These are phyloP conservation scores for Naegleria lovaniensis DNA, from an alignment of 208 protist genomes.

Conservation along the genomic window DNA sequence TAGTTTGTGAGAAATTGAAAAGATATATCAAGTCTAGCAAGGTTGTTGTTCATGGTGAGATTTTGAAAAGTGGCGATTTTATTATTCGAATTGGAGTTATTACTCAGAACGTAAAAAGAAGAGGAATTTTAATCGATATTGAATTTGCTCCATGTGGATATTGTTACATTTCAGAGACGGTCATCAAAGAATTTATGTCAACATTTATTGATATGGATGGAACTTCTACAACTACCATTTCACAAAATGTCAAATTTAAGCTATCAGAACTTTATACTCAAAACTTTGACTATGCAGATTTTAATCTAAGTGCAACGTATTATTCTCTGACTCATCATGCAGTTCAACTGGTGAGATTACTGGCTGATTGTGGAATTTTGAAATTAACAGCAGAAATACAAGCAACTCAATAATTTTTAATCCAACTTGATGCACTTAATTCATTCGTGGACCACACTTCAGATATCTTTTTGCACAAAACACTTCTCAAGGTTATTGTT, in stretches of 20 bases:
- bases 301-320: neutral
- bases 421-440: too few relatives aligned
- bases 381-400: neutral
- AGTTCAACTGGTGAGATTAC: neutral
- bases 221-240: neutral
- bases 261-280: neutral
- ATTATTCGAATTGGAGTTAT: neutral
- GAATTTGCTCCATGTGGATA: neutral
- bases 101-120: neutral
- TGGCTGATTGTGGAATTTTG: neutral
- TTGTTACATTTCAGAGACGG: neutral
- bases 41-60: neutral
- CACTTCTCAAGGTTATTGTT: too few relatives aligned
- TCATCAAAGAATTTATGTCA: neutral
- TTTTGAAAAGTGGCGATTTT: neutral
- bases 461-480: too few relatives aligned
- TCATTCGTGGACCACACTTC: too few relatives aligned
- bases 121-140: conserved; percentile 14
- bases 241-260: neutral
- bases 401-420: too few relatives aligned
- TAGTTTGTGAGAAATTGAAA: neutral
- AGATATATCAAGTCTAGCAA: neutral
- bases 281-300: neutral
- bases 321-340: neutral
- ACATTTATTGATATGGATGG: neutral